Percentiles rank a stretch among this genome's conserved stretches.
These are phyloP conservation scores for Chalaropsis thielavioides DNA, from an alignment of 2,329 filamentous ascomycete species.

Conservation along the genomic window DNA sequence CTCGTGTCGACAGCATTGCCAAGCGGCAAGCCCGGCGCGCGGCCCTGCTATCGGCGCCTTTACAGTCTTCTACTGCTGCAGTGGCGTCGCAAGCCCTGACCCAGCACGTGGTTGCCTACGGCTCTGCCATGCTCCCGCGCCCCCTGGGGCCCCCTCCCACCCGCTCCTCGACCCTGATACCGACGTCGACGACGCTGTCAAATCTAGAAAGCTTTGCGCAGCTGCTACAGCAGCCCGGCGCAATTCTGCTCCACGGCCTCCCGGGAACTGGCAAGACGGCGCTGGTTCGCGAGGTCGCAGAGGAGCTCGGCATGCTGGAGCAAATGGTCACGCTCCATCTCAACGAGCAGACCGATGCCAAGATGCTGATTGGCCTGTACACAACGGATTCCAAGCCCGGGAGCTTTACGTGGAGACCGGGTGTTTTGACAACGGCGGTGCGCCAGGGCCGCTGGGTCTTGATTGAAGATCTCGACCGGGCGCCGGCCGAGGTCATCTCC, in stretches of 20 bases:
- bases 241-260: slow-evolving; percentile 67
- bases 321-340: slow-evolving; percentile 88
- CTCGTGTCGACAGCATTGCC: slow-evolving; percentile 30
- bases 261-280: slow-evolving; percentile 86
- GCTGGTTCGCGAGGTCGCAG: slow-evolving; percentile 67
- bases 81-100: slow-evolving; percentile 36
- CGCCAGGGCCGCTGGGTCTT: slow-evolving; percentile 91
- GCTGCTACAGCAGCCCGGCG: slow-evolving; percentile 51
- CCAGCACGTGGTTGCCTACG: slow-evolving; percentile 48
- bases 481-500: slow-evolving; percentile 87
- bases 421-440: slow-evolving; percentile 86
- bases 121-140: slow-evolving; percentile 51
- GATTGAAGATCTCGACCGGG: slow-evolving; percentile 91
- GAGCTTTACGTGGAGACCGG: slow-evolving; percentile 82
- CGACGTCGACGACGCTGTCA: slow-evolving; percentile 54
- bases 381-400: slow-evolving; percentile 76
- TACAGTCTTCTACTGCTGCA: slow-evolving; percentile 11
- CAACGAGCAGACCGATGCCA: slow-evolving; percentile 96
- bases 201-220: slow-evolving; percentile 59
- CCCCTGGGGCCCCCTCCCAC: slow-evolving; percentile 31
- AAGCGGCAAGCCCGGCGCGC: slow-evolving; percentile 7
- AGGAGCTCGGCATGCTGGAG: slow-evolving; percentile 60
- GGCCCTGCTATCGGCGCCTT: slow-evolving; percentile 3
- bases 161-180: slow-evolving; percentile 26
- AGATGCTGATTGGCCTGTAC: slow-evolving; percentile 89